Conservation (phyloP, 2,329 filamentous ascomycete species). For the Monilinia polystroma region DNA sequence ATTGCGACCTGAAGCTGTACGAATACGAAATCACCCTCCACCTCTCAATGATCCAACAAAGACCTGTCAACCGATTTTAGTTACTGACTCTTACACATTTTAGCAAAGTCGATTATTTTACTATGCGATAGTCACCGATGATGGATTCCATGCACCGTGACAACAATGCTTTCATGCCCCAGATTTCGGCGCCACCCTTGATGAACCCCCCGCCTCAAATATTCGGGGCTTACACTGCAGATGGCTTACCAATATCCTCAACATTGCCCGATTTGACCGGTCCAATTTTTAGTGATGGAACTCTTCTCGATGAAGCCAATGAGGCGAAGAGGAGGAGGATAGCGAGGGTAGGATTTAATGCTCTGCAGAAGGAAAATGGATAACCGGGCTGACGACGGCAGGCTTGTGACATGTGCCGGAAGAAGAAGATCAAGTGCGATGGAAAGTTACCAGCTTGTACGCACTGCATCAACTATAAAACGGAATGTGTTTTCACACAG, state of each 20-base stretch:
- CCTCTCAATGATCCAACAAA: not conserved
- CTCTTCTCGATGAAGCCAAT: constrained; percentile 63
- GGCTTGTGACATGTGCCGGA: constrained; percentile 74
- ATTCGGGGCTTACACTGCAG: constrained; percentile 61
- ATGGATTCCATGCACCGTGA: constrained; percentile 26
- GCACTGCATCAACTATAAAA: constrained; percentile 97
- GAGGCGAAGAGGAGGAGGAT: constrained; percentile 69
- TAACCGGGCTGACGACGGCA: constrained; percentile 41
- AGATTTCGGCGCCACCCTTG: constrained; percentile 58
- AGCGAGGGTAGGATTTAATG: constrained; percentile 55
- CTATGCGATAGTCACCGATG: constrained; percentile 29
- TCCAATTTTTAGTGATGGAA: constrained; percentile 60
- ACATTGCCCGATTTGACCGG: constrained; percentile 56
- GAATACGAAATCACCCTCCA: constrained; percentile 17
- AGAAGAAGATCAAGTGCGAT: constrained; percentile 97
- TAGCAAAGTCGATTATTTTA: not conserved
- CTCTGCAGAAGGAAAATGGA: constrained; percentile 2
- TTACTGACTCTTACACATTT: not conserved
- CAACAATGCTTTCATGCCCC: constrained; percentile 49
- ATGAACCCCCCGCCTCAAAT: constrained; percentile 69
- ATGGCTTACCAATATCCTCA: constrained; percentile 58
- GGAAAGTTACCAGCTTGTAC: constrained; percentile 93
- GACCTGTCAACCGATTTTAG: not conserved
- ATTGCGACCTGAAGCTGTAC: constrained; percentile 7
- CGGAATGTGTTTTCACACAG: constrained; percentile 93